A percentile compares a stretch with the other conserved stretches of the same genome.
Conservation (phyloP, 1,284 basidiomycete species). For the Moniliophthora roreri region DNA sequence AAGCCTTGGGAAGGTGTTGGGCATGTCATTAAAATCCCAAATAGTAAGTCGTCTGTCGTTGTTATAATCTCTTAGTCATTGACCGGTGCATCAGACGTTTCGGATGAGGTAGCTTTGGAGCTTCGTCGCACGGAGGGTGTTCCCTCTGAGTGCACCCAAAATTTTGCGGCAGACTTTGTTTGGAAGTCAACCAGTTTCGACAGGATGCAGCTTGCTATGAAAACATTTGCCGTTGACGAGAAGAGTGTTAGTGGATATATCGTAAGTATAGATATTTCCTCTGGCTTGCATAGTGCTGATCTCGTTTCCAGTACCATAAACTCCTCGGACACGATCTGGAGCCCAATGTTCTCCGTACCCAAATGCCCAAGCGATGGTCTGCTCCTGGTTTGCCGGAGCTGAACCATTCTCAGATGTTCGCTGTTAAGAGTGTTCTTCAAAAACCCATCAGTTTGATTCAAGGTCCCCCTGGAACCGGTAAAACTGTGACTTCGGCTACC, state of each 20-base stretch:
- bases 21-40: slow-evolving; percentile 99
- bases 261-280: slow-evolving; percentile 46
- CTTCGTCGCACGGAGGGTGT: slow-evolving; percentile 91
- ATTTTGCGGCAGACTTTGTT: slow-evolving; percentile 96
- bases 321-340: slow-evolving; percentile 95
- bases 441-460: slow-evolving; percentile 98
- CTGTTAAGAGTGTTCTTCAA: slow-evolving; percentile 97
- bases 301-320: slow-evolving; percentile 82
- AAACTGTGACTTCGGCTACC: slow-evolving; percentile 99
- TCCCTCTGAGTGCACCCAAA: slow-evolving; percentile 91
- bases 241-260: slow-evolving; percentile 99
- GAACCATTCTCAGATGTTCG: slow-evolving; percentile 99
- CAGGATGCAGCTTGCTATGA: slow-evolving; percentile 99
- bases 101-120: slow-evolving; percentile 97
- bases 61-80: slow-evolving; percentile 14
- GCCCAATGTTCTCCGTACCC: slow-evolving; percentile 84
- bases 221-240: slow-evolving; percentile 98
- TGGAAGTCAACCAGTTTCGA: slow-evolving; percentile 99
- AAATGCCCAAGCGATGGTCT: slow-evolving; percentile 97
- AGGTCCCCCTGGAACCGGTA: slow-evolving; percentile 98
- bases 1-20: slow-evolving; percentile 97
- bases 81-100: slow-evolving; percentile 70
- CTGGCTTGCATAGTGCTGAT: slow-evolving; percentile 7
- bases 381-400: slow-evolving; percentile 97
- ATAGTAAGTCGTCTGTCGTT: slow-evolving; percentile 62